These are phyloP conservation scores for Diaporthe longicolla DNA, from an alignment of 2,329 filamentous ascomycete genomes.

Conservation along the genomic window DNA sequence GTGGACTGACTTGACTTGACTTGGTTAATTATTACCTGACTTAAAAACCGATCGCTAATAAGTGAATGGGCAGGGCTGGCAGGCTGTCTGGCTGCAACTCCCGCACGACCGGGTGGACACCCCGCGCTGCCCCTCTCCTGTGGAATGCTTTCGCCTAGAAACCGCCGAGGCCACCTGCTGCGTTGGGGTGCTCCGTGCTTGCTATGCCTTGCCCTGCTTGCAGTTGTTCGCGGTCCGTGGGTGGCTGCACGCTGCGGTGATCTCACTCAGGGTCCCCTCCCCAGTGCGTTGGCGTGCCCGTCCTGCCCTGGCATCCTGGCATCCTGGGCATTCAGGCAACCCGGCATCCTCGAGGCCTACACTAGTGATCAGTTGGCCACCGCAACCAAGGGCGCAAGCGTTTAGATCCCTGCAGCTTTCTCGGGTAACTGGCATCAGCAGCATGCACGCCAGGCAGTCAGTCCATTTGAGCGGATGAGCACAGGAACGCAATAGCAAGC, in stretches of 20 bases:
- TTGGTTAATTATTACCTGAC: neutral
- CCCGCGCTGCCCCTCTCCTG: conserved; percentile 19
- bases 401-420: conserved; percentile 18
- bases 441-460: neutral
- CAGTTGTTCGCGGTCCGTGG: neutral
- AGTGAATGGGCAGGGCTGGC: neutral
- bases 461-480: neutral
- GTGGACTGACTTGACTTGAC: conserved; percentile 4
- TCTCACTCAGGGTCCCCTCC: conserved; percentile 30
- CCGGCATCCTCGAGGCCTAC: neutral
- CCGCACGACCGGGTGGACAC: neutral
- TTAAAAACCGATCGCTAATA: neutral
- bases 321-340: neutral
- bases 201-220: conserved; percentile 23
- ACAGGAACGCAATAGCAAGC: neutral
- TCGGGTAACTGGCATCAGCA: conserved; percentile 23
- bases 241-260: conserved; percentile 6
- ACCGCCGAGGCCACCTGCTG: conserved; percentile 30
- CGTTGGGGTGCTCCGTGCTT: conserved; percentile 3
- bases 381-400: conserved; percentile 8
- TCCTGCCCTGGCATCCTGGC: conserved; percentile 14
- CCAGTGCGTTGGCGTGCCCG: conserved; percentile 11
- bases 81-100: neutral
- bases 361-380: neutral
- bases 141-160: conserved; percentile 34